Percentiles rank a stretch among this genome's conserved stretches.
phyloP scores from a whole-genome alignment of 179 eudicot species.

The Silene coronaria region DNA sequence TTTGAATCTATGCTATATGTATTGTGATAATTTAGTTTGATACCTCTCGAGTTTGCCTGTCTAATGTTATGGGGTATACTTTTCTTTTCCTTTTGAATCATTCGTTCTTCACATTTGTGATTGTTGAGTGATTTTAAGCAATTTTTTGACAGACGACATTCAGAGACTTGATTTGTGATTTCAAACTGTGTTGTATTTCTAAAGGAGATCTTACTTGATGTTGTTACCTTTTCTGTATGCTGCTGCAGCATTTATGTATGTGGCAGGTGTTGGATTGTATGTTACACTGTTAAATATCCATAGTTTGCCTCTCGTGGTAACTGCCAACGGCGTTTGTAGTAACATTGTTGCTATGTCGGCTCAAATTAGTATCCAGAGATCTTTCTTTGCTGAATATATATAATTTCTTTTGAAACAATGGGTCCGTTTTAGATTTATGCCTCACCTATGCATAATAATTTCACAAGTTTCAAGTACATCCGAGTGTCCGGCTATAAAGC shows the following conservation, averaged over 20 bases:
- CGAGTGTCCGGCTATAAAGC: background rate
- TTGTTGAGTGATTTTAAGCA: background rate
- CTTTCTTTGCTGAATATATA: background rate
- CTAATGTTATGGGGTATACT: too few relatives aligned
- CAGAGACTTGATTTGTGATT: background rate
- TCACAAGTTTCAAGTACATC: background rate
- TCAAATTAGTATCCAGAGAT: too few relatives aligned
- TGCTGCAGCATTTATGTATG: background rate
- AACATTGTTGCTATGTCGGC: background rate
- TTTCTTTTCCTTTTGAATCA: too few relatives aligned
- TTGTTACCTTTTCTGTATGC: background rate
- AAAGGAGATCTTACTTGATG: background rate
- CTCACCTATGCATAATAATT: background rate
- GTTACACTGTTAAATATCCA: too few relatives aligned
- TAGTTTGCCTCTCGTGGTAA: too few relatives aligned
- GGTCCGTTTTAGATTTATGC: background rate
- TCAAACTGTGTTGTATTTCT: too few relatives aligned
- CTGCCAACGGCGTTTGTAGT: too few relatives aligned
- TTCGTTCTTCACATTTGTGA: background rate
- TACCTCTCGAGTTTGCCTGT: too few relatives aligned
- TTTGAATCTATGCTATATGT: too few relatives aligned
- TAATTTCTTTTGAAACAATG: background rate
- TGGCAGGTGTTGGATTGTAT: too few relatives aligned
- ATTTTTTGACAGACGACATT: background rate
- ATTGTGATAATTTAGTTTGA: too few relatives aligned